These are phyloP conservation scores for Rubia tinctorum DNA, from an alignment of 305 asterid species.

Conservation along the genomic window DNA sequence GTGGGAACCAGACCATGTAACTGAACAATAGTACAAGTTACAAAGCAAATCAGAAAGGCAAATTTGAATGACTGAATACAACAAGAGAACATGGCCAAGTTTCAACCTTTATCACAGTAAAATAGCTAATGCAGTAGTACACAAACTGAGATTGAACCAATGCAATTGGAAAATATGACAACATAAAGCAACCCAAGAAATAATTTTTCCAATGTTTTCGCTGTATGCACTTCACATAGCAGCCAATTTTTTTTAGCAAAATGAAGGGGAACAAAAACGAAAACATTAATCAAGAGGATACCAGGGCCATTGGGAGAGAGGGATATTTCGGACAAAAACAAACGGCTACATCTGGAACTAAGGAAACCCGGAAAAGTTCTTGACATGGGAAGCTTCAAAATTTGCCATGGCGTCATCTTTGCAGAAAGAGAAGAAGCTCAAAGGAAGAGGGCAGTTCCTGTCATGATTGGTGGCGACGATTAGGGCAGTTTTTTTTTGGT, in stretches of 20 bases:
- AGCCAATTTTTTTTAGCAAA: no score
- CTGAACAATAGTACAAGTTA: slow-evolving; percentile 31
- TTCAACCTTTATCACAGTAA: neutral
- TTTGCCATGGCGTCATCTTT: slow-evolving; percentile 46
- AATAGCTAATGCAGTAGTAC: neutral
- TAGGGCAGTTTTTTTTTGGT: no score
- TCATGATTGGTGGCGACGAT: neutral
- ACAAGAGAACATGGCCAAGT: neutral
- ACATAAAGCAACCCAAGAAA: neutral
- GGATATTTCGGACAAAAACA: slow-evolving; percentile 32
- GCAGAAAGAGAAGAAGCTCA: neutral
- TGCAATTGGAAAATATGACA: neutral
- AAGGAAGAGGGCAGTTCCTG: neutral
- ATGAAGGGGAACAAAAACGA: no score
- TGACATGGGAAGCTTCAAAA: slow-evolving; percentile 43
- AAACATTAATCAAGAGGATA: slow-evolving; percentile 14
- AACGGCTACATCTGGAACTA: slow-evolving; percentile 24
- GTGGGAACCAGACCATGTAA: slow-evolving; percentile 35
- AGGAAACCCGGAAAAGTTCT: slow-evolving; percentile 27
- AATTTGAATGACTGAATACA: neutral
- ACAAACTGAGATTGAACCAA: neutral
- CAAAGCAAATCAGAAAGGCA: neutral
- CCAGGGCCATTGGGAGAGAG: slow-evolving; percentile 31
- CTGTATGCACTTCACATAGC: neutral
- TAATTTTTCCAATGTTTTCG: neutral